A percentile compares a stretch with the other conserved stretches of the same genome.
Conservation (phyloP, 805 yeast species). For the Starmerella potacharoeniae region DNA sequence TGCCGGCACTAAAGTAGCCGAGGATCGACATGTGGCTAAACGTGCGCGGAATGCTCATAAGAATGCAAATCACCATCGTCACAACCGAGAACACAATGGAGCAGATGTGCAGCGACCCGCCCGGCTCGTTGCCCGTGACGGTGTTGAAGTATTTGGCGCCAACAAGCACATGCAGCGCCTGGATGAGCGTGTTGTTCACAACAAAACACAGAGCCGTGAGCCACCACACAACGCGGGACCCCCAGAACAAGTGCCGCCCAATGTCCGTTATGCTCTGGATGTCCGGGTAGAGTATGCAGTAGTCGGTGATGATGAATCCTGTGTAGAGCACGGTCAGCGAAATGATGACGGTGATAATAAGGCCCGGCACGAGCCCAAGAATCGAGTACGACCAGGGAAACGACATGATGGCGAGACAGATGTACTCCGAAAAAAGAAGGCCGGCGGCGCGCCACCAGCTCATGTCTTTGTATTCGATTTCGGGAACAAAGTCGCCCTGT, state of each 20-base stretch:
- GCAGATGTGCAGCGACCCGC: slow-evolving; percentile 31
- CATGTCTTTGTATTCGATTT: slow-evolving; percentile 40
- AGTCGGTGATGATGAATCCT: slow-evolving; percentile 44
- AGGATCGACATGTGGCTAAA: slow-evolving; percentile 41
- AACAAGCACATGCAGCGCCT: slow-evolving; percentile 48
- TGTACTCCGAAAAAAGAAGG: slow-evolving; percentile 47
- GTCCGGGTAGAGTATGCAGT: slow-evolving; percentile 43
- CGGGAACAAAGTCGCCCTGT: not conserved
- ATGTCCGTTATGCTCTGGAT: slow-evolving; percentile 46
- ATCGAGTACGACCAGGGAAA: slow-evolving; percentile 57
- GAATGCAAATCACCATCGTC: slow-evolving; percentile 38
- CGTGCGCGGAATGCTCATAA: slow-evolving; percentile 47
- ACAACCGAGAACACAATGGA: slow-evolving; percentile 44
- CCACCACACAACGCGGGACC: slow-evolving; percentile 42
- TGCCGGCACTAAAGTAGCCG: slow-evolving; percentile 43
- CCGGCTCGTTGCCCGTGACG: slow-evolving; percentile 32
- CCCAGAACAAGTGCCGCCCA: slow-evolving; percentile 47
- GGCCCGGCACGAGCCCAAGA: slow-evolving; percentile 47
- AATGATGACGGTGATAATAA: slow-evolving; percentile 42
- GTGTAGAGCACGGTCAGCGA: slow-evolving; percentile 44
- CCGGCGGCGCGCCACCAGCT: slow-evolving; percentile 53
- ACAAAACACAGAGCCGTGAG: slow-evolving; percentile 45
- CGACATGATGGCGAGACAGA: slow-evolving; percentile 53
- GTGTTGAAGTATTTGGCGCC: slow-evolving; percentile 52
- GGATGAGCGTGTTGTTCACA: slow-evolving; percentile 45